These are phyloP conservation scores for Ajuga chamaepitys DNA, from an alignment of 257 asterid species.

Conservation along the genomic window DNA sequence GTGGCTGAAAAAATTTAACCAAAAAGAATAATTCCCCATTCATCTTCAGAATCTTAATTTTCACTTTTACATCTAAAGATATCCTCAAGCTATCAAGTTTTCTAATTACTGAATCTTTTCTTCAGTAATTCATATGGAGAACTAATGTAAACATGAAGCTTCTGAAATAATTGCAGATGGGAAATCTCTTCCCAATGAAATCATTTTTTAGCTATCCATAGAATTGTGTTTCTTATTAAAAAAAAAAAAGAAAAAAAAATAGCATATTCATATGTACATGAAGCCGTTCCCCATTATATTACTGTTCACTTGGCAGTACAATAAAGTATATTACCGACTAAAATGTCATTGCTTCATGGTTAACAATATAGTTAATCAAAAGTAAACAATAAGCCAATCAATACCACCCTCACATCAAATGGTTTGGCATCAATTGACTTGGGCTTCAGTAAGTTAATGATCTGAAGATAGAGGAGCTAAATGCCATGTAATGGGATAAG, in stretches of 20 bases:
- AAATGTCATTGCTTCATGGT: not conserved
- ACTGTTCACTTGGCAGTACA: not conserved
- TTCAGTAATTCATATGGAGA: not conserved
- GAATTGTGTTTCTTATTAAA: too few species aligned
- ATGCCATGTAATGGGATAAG: not conserved
- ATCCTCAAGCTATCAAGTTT: not conserved
- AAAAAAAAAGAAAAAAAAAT: not conserved
- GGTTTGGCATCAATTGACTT: constrained; percentile 3
- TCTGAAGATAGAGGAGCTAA: not conserved
- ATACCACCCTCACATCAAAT: not conserved
- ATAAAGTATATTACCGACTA: not conserved
- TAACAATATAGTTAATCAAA: not conserved
- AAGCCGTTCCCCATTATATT: not conserved
- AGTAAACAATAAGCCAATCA: not conserved
- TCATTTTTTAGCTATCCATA: too few species aligned
- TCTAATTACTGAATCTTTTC: not conserved
- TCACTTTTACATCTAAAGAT: not conserved
- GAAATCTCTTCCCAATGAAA: too few species aligned
- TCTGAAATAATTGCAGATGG: not conserved
- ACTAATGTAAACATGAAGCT: not conserved
- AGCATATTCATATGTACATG: not conserved
- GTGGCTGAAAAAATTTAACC: not conserved
- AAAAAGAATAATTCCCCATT: not conserved
- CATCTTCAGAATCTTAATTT: constrained; percentile 5
- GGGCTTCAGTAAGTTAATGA: constrained; percentile 9